Evolutionary conservation across 129 eudicot genomes (phyloP).

Genomic region (Flaveria linearis): DNA sequence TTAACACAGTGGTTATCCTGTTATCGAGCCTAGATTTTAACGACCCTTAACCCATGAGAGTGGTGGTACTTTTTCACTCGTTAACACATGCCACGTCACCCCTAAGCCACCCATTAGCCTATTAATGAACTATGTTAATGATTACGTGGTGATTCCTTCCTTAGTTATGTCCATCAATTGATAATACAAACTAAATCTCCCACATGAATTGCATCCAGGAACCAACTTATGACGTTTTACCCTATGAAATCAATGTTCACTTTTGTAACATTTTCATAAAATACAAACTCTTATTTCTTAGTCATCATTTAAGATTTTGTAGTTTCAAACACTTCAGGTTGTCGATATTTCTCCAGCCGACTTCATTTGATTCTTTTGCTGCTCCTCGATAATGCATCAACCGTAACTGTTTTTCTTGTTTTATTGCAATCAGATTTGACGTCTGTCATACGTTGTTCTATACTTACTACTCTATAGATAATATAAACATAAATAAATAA

Average conservation of each 20-base stretch:
- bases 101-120: too few relatives aligned
- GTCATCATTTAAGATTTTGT: constrained; percentile 27
- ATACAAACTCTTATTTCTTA: constrained; percentile 10
- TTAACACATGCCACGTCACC: too few relatives aligned
- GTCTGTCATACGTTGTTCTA: not conserved
- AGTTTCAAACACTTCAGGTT: not conserved
- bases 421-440: not conserved
- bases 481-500: too few relatives aligned
- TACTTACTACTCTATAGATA: too few relatives aligned
- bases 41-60: too few relatives aligned
- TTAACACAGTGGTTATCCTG: too few relatives aligned
- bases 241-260: constrained; percentile 30
- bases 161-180: constrained; percentile 31
- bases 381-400: constrained; percentile 30
- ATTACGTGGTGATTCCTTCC: constrained; percentile 22
- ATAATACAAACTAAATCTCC: constrained; percentile 34
- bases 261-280: constrained; percentile 27
- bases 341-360: constrained; percentile 27
- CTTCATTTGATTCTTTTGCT: constrained; percentile 26
- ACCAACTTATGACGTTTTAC: constrained; percentile 35
- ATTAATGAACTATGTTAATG: not conserved
- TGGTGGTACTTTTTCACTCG: too few relatives aligned
- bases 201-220: constrained; percentile 26
- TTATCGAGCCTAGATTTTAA: too few relatives aligned
- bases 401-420: constrained; percentile 1